Evolutionary conservation across 2,329 filamentous ascomycete species (phyloP).

Genomic region (Colletotrichum lupini): DNA sequence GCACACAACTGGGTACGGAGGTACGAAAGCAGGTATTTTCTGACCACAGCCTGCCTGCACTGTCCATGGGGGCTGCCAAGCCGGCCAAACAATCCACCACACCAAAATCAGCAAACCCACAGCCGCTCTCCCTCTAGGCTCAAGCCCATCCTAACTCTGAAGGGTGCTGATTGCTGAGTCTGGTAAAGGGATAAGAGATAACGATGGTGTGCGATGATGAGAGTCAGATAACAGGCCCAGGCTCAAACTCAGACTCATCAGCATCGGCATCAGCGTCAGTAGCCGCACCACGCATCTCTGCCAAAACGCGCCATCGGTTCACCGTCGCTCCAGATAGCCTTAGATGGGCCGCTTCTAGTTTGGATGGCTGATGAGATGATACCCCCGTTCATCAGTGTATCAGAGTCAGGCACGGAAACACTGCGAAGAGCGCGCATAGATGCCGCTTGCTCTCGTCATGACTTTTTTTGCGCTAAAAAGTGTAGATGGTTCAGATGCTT

Average conservation of each 20-base stretch:
- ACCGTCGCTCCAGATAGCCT: not conserved
- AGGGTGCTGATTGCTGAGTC: not conserved
- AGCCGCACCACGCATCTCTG: conserved; percentile 1
- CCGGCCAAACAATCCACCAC: conserved; percentile 10
- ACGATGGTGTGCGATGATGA: not conserved
- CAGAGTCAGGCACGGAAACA: not conserved
- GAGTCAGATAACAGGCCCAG: not conserved
- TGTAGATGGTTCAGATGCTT: not conserved
- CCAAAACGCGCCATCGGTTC: not conserved
- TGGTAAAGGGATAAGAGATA: not conserved
- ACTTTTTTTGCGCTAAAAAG: not conserved
- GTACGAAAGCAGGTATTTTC: conserved; percentile 13
- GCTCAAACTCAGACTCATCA: not conserved
- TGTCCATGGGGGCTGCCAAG: conserved; percentile 10
- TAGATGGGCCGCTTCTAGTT: not conserved
- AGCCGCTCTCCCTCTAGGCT: not conserved
- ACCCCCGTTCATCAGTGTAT: not conserved
- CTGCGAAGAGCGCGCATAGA: not conserved
- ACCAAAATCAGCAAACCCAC: conserved; percentile 4
- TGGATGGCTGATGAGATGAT: not conserved
- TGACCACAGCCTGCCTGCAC: not conserved
- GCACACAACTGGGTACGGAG: no score
- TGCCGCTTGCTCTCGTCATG: conserved; percentile 4
- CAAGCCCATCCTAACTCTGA: conserved; percentile 10
- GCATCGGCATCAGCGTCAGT: conserved; percentile 11